phyloP scores from a whole-genome alignment of 2,329 filamentous ascomycete genomes.

The Colletotrichum sp. region DNA sequence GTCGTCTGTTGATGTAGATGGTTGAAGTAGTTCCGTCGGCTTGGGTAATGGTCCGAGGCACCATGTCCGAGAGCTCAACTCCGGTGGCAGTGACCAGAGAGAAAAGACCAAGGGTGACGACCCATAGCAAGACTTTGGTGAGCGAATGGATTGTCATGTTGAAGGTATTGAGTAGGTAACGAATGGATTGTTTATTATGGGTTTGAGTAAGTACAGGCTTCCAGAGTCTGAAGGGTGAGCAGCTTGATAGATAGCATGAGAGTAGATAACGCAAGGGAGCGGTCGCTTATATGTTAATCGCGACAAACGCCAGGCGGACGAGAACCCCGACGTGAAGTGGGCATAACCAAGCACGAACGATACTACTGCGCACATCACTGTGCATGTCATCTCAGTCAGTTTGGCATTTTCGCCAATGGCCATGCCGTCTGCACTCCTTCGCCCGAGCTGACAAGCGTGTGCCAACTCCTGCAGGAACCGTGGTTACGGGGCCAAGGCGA shows the following conservation, averaged over 20 bases:
- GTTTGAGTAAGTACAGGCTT: neutral
- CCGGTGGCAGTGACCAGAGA: neutral
- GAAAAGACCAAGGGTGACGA: neutral
- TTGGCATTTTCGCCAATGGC: neutral
- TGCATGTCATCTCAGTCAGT: neutral
- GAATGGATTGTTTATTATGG: neutral
- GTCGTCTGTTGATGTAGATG: neutral
- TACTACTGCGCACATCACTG: neutral
- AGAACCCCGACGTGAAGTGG: neutral
- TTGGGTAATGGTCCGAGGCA: neutral
- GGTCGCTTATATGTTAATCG: neutral
- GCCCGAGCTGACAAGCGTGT: neutral
- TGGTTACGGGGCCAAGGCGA: neutral
- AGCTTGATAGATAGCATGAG: neutral
- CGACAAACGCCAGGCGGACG: neutral
- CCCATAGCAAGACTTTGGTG: neutral
- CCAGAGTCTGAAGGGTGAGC: neutral
- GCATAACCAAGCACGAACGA: neutral
- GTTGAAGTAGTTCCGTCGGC: neutral
- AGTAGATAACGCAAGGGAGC: neutral
- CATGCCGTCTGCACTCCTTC: neutral
- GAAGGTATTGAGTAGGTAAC: neutral
- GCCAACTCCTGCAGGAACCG: neutral
- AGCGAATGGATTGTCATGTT: neutral
- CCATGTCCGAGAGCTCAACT: neutral